phyloP scores from a whole-genome alignment of 2,329 filamentous ascomycete genomes.

The Venturia effusa region DNA sequence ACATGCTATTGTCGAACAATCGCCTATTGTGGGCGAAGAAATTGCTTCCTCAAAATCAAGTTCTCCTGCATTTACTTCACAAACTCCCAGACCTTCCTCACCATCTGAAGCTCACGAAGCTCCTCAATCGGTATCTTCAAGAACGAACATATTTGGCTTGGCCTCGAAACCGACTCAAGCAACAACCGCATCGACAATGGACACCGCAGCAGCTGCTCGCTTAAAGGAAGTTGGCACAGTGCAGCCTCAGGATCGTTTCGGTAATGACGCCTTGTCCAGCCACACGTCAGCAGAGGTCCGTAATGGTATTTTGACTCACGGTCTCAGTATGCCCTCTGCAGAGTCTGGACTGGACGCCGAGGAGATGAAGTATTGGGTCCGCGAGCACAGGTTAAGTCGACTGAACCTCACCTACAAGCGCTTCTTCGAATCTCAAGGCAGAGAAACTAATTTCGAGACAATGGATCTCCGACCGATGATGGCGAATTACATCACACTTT shows the following conservation, averaged over 20 bases:
- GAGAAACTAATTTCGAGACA: not conserved
- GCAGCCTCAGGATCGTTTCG: not conserved
- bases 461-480: conserved; percentile 4
- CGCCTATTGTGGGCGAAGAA: not conserved
- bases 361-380: not conserved
- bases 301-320: not conserved
- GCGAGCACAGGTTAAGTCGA: not conserved
- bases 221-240: not conserved
- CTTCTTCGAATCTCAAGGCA: not conserved
- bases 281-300: not conserved
- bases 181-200: not conserved
- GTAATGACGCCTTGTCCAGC: not conserved
- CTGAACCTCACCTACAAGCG: conserved; percentile 2
- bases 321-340: not conserved
- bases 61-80: not conserved
- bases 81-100: not conserved
- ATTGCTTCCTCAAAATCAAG: not conserved
- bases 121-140: not conserved
- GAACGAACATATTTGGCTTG: not conserved
- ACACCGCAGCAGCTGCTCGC: not conserved
- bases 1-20: not conserved
- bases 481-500: conserved; percentile 2
- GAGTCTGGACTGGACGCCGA: not conserved
- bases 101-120: not conserved
- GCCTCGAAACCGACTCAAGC: not conserved